phyloP scores from a whole-genome alignment of 768 basidiomycete genomes.

The Boletus edulis region DNA sequence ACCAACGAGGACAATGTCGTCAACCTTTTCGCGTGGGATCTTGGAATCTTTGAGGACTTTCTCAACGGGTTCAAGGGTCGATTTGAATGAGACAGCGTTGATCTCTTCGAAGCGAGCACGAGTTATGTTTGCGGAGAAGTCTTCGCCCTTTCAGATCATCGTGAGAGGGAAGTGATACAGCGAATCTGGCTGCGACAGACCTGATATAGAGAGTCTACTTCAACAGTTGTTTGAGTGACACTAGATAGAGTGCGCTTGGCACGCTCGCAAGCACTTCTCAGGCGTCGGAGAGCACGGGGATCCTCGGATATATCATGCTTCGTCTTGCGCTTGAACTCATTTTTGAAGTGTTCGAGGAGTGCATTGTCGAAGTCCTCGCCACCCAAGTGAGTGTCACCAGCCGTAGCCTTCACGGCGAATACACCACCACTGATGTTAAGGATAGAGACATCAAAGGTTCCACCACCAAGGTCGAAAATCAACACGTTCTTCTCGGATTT shows the following conservation, averaged over 20 bases:
- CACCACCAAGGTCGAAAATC: conserved; percentile 99
- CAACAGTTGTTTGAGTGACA: conserved; percentile 97
- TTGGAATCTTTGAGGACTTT: conserved; percentile 99
- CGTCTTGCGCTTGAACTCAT: conserved; percentile 97
- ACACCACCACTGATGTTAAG: conserved; percentile 98
- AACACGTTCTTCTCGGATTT: conserved; percentile 97
- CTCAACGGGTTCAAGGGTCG: conserved; percentile 97
- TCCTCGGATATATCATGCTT: conserved; percentile 97
- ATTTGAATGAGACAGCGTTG: conserved; percentile 93
- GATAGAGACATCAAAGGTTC: conserved; percentile 99
- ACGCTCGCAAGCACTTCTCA: conserved; percentile 97
- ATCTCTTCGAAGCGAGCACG: conserved; percentile 99
- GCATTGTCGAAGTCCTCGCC: conserved; percentile 99
- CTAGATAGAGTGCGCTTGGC: conserved; percentile 98
- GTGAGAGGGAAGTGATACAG: conserved; percentile 4
- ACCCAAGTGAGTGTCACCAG: conserved; percentile 98
- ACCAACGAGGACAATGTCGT: conserved; percentile 99
- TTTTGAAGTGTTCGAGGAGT: conserved; percentile 98
- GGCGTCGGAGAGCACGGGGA: conserved; percentile 92
- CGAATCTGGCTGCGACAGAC: conserved; percentile 36
- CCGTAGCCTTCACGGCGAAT: conserved; percentile 98
- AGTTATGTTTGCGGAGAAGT: conserved; percentile 98
- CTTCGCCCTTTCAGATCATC: conserved; percentile 66
- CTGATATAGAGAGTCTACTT: conserved; percentile 98
- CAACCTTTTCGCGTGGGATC: conserved; percentile 95